phyloP scores from a whole-genome alignment of 257 asterid species.

The Nyctanthes arbortristis region DNA sequence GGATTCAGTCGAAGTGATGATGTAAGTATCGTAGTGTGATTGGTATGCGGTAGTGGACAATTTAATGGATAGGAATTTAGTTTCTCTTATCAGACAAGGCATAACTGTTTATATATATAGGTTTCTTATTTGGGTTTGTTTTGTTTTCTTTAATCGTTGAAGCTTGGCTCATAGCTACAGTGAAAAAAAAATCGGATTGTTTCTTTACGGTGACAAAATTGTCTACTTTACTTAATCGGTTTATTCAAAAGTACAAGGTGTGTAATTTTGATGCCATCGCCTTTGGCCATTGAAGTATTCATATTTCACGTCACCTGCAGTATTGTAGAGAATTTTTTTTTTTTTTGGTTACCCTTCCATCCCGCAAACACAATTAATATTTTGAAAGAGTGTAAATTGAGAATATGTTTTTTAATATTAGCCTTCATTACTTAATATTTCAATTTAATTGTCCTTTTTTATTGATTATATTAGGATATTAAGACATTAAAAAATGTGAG shows the following conservation, averaged over 20 bases:
- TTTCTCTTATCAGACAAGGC: background rate
- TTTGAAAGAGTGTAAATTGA: too few species aligned
- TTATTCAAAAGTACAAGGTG: too few species aligned
- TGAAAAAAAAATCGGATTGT: conserved; percentile 18
- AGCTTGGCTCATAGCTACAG: conserved; percentile 27
- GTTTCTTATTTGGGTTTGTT: background rate
- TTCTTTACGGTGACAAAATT: conserved; percentile 33
- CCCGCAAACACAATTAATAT: too few species aligned
- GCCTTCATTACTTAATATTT: too few species aligned
- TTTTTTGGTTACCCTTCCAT: too few species aligned
- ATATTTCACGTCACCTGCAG: too few species aligned
- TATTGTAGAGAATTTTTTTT: too few species aligned
- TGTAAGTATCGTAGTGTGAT: background rate
- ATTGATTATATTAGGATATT: too few species aligned
- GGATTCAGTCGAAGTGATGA: background rate
- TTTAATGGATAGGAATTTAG: background rate
- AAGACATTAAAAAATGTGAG: too few species aligned
- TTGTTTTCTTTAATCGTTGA: conserved; percentile 28
- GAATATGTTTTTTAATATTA: too few species aligned
- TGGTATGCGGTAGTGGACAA: background rate
- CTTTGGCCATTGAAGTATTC: too few species aligned
- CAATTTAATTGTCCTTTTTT: too few species aligned
- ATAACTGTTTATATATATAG: conserved; percentile 6
- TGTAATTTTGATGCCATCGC: conserved; percentile 18
- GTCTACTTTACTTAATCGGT: conserved; percentile 4